Percentiles rank a stretch among this genome's conserved stretches.
Evolutionary conservation across 345 rosid species (phyloP).

Genomic region (Hypericum androsaemum): DNA sequence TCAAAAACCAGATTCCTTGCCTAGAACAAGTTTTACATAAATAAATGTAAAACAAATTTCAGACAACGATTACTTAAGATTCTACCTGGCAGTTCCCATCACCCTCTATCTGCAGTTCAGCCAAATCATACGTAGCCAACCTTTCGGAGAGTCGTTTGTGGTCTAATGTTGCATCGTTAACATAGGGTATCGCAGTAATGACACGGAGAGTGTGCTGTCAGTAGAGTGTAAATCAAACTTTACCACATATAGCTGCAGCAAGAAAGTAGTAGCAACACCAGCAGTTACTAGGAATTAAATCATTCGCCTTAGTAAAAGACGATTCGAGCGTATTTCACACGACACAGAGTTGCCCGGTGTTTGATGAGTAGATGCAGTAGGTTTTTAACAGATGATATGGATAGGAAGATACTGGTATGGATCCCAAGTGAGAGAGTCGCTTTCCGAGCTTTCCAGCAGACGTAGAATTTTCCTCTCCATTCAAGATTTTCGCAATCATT

Average conservation of each 20-base stretch:
- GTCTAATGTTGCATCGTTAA: conserved; percentile 75
- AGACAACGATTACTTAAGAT: conserved; percentile 1
- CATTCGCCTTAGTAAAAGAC: no score
- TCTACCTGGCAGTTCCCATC: conserved; percentile 96
- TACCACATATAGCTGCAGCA: neutral
- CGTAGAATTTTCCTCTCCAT: conserved; percentile 44
- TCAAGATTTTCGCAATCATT: conserved; percentile 63
- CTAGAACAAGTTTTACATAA: neutral
- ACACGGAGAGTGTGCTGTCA: conserved; percentile 86
- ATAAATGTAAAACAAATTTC: neutral
- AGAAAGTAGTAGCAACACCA: no score
- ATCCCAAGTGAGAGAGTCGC: conserved; percentile 79
- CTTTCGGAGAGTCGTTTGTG: conserved; percentile 87
- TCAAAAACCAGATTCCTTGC: neutral
- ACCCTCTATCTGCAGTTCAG: conserved; percentile 82
- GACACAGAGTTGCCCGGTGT: no score
- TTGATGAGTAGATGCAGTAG: no score
- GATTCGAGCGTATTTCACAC: no score
- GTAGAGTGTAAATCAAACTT: conserved; percentile 16
- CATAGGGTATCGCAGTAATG: conserved; percentile 68
- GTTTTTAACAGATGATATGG: neutral
- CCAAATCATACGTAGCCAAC: conserved; percentile 77
- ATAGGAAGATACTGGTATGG: conserved; percentile 57
- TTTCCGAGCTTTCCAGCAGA: conserved; percentile 52
- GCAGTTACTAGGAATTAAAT: no score